Conservation (phyloP, 192 early-diverging fungal species). For the Chytriomyces confervae region DNA sequence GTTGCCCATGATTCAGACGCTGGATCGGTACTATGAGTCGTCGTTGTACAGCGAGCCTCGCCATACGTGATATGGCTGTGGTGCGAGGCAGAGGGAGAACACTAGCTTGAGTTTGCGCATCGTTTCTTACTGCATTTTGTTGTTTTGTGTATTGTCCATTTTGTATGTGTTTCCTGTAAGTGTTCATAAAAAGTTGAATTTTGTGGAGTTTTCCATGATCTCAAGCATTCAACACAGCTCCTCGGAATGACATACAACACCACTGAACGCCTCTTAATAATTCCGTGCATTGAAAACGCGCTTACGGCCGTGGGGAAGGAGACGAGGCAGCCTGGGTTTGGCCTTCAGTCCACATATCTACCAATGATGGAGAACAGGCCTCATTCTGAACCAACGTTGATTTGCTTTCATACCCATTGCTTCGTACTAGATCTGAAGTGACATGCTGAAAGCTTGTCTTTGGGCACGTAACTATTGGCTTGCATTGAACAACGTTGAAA, state of each 20-base stretch:
- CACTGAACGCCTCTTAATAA: slow-evolving; percentile 87
- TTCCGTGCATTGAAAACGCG: slow-evolving; percentile 97
- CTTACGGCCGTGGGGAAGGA: slow-evolving; percentile 72
- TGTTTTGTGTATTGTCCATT: background rate
- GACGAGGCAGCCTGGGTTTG: too few species aligned
- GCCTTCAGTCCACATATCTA: too few species aligned
- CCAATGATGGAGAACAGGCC: too few species aligned
- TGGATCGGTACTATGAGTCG: background rate
- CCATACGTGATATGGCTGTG: background rate
- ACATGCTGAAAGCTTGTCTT: too few species aligned
- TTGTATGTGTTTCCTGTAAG: background rate
- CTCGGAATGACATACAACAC: slow-evolving; percentile 70
- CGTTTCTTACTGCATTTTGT: background rate
- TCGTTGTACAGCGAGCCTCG: background rate
- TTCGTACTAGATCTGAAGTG: too few species aligned
- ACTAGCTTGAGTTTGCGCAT: background rate
- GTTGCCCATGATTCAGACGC: background rate
- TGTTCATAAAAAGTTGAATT: background rate
- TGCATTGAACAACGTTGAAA: too few species aligned
- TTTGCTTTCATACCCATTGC: too few species aligned
- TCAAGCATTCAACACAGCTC: background rate
- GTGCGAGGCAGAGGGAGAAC: background rate
- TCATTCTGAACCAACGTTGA: too few species aligned
- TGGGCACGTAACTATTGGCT: too few species aligned
- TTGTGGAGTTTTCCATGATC: background rate